Evolutionary conservation across 2,329 filamentous ascomycete species (phyloP).

Genomic region (Septoria linicola): DNA sequence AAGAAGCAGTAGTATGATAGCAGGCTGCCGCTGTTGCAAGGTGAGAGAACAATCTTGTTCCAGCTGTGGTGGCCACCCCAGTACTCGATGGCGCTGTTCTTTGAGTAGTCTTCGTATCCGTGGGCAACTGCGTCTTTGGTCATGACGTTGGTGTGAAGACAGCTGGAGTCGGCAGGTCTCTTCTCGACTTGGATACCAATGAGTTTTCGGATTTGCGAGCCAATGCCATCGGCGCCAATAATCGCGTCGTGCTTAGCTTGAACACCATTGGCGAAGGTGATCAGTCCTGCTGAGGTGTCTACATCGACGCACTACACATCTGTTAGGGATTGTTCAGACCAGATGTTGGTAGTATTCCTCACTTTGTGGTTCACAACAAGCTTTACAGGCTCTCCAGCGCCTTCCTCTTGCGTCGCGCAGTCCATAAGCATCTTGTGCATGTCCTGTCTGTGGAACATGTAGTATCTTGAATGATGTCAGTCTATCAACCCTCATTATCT

Average conservation of each 20-base stretch:
- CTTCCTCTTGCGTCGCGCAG: constrained; percentile 52
- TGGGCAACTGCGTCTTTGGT: constrained; percentile 60
- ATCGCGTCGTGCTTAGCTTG: constrained; percentile 58
- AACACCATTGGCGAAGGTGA: constrained; percentile 56
- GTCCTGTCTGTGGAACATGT: constrained; percentile 68
- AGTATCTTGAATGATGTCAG: constrained; percentile 45
- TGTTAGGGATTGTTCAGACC: not conserved
- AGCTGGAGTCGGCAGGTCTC: constrained; percentile 60
- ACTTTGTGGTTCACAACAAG: constrained; percentile 57
- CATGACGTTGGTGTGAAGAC: constrained; percentile 63
- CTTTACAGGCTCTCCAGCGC: constrained; percentile 54
- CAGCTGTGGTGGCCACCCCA: constrained; percentile 65
- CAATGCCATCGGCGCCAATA: constrained; percentile 66
- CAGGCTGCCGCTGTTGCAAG: constrained; percentile 64
- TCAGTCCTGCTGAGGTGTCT: constrained; percentile 46
- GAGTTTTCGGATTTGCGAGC: constrained; percentile 61
- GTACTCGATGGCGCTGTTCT: constrained; percentile 63
- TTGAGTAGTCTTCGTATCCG: constrained; percentile 63
- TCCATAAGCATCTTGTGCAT: constrained; percentile 69
- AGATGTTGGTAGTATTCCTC: constrained; percentile 38
- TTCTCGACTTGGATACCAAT: constrained; percentile 63
- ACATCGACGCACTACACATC: constrained; percentile 47
- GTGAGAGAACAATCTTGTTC: constrained; percentile 69
- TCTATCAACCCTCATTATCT: not conserved
- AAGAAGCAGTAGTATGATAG: constrained; percentile 72